These are phyloP conservation scores for Ambrosia hybrid DNA, from an alignment of 140 eudicot species.

Conservation along the genomic window DNA sequence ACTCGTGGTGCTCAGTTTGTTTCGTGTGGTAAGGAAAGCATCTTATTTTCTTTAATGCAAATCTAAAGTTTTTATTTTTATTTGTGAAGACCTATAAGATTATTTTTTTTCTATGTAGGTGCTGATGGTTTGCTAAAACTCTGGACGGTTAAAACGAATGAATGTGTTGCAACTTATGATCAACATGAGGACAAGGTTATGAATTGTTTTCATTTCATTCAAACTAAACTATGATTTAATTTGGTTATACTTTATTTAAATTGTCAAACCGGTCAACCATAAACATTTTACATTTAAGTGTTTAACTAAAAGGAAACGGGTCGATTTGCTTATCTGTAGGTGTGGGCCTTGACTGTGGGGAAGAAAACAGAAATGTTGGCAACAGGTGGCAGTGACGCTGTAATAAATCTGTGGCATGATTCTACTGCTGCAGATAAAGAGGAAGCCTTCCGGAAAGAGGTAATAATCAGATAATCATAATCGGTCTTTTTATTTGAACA, in stretches of 20 bases:
- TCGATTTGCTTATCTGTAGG: too few species aligned
- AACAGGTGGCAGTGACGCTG: slow-evolving; percentile 97
- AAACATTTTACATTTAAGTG: too few species aligned
- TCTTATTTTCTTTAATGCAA: neutral
- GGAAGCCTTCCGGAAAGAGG: slow-evolving; percentile 87
- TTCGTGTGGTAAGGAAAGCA: slow-evolving; percentile 64
- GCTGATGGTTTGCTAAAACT: slow-evolving; percentile 93
- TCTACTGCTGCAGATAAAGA: slow-evolving; percentile 85
- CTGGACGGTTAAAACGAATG: slow-evolving; percentile 82
- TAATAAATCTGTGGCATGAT: slow-evolving; percentile 89
- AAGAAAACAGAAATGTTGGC: slow-evolving; percentile 94
- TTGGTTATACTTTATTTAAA: too few species aligned
- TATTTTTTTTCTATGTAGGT: slow-evolving; percentile 42
- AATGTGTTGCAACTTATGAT: slow-evolving; percentile 89
- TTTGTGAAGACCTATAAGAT: neutral
- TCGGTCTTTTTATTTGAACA: too few species aligned
- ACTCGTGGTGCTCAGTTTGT: slow-evolving; percentile 90
- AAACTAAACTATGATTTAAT: too few species aligned
- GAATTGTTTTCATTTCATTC: too few species aligned
- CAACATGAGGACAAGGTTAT: slow-evolving; percentile 81
- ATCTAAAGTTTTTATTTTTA: neutral
- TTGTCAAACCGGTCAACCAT: too few species aligned
- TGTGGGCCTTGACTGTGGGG: slow-evolving; percentile 96
- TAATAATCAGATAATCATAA: neutral
- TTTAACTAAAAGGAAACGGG: too few species aligned